These are phyloP conservation scores for Yarrowia keelungensis DNA, from an alignment of 805 yeast species.

Conservation along the genomic window DNA sequence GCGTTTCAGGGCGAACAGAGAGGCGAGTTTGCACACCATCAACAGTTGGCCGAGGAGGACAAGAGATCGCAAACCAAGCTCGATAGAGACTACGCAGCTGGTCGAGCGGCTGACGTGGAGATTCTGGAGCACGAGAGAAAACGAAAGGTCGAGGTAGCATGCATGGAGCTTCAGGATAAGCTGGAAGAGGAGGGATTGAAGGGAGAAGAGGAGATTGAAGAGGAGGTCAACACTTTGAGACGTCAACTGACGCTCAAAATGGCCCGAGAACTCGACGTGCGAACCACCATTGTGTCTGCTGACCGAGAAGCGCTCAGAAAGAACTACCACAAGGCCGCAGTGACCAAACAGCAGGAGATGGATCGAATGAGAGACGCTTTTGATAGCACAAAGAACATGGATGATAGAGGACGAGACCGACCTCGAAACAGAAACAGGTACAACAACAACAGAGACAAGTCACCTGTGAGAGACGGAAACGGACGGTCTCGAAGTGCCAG, in stretches of 20 bases:
- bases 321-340: constrained; percentile 22
- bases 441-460: constrained; percentile 18
- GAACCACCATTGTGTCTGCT: constrained; percentile 24
- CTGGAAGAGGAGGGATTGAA: constrained; percentile 45
- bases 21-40: constrained; percentile 44
- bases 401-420: constrained; percentile 24
- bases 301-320: constrained; percentile 17
- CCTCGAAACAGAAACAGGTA: constrained; percentile 4
- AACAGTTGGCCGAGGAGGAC: constrained; percentile 36
- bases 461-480: constrained; percentile 18
- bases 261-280: constrained; percentile 29
- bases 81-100: constrained; percentile 38
- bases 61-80: constrained; percentile 38
- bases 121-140: constrained; percentile 46
- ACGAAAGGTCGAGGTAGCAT: constrained; percentile 47
- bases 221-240: constrained; percentile 23
- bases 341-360: constrained; percentile 24
- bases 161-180: constrained; percentile 45
- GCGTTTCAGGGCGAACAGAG: constrained; percentile 16
- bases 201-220: constrained; percentile 30
- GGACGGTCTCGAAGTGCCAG: constrained; percentile 22
- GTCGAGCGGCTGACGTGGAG: constrained; percentile 44
- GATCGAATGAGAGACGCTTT: constrained; percentile 35
- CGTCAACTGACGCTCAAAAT: constrained; percentile 26
- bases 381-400: constrained; percentile 5